A percentile compares a stretch with the other conserved stretches of the same genome.
Evolutionary conservation across 192 early-diverging fungal genomes (phyloP).

Genomic region (Rhizoclosmatium globosum): DNA sequence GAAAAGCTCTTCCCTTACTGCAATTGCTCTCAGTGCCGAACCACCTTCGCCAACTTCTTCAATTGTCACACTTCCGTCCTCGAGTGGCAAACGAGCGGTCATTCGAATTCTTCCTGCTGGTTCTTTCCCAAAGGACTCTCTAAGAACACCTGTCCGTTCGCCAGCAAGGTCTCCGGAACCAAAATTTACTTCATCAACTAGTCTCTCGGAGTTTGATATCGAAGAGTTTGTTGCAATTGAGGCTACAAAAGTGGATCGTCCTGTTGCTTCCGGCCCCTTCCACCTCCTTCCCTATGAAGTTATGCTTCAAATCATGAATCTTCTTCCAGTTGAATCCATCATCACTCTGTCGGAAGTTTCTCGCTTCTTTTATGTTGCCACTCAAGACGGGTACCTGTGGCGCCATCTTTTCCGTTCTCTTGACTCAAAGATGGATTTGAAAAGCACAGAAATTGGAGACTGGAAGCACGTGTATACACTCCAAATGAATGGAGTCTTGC

Average conservation of each 20-base stretch:
- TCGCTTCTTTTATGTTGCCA: slow-evolving; percentile 22
- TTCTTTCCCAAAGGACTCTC: no score
- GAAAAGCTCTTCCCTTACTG: no score
- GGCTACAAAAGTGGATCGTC: neutral
- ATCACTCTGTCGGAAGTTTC: slow-evolving; percentile 8
- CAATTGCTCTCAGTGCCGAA: no score
- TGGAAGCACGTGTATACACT: slow-evolving; percentile 35
- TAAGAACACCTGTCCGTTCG: no score
- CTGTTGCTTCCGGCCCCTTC: slow-evolving; percentile 6
- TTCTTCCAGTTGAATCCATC: slow-evolving; percentile 26
- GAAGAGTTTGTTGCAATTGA: neutral
- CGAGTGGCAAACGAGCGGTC: no score
- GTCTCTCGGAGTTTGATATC: neutral
- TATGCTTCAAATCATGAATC: slow-evolving; percentile 19
- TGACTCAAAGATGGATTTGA: slow-evolving; percentile 18
- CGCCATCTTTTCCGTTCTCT: slow-evolving; percentile 22
- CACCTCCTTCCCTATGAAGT: slow-evolving; percentile 20
- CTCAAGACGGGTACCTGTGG: slow-evolving; percentile 34
- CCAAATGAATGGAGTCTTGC: slow-evolving; percentile 36
- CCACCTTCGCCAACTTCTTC: no score
- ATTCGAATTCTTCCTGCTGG: no score
- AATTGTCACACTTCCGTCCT: no score
- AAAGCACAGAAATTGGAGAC: slow-evolving; percentile 15
- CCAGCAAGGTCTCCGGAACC: no score
- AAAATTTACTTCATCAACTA: no score